A percentile compares a stretch with the other conserved stretches of the same genome.
These are phyloP conservation scores for Kickxella alabastrina DNA, from an alignment of 192 early-diverging fungal genomes.

Conservation along the genomic window DNA sequence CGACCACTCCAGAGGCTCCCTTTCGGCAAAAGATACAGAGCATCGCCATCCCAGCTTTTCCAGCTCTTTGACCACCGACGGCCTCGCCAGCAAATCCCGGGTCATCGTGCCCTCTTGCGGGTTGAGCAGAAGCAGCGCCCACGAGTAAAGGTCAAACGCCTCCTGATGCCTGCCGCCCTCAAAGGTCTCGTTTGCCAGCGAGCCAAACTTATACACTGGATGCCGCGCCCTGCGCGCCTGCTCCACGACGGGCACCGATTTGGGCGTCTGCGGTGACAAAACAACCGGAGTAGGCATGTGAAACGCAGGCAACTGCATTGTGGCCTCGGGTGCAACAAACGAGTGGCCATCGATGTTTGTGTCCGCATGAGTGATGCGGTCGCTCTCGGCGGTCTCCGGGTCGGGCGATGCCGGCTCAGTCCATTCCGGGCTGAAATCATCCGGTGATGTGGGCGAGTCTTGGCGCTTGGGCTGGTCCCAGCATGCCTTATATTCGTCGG, in stretches of 20 bases:
- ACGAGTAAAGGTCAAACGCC: slow-evolving; percentile 52
- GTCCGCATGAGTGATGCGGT: background rate
- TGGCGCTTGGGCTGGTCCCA: background rate
- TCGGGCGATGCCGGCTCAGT: background rate
- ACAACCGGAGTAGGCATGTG: background rate
- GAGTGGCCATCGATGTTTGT: background rate
- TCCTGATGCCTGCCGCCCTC: slow-evolving; percentile 52
- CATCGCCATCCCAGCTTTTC: slow-evolving; percentile 15
- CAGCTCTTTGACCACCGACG: slow-evolving; percentile 13
- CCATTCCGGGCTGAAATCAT: too few species aligned
- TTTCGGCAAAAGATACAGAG: too few species aligned
- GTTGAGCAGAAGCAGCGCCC: slow-evolving; percentile 40
- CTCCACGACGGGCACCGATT: slow-evolving; percentile 38
- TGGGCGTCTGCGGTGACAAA: slow-evolving; percentile 33
- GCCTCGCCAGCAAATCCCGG: slow-evolving; percentile 19
- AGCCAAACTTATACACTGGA: slow-evolving; percentile 44
- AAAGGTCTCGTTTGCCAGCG: slow-evolving; percentile 56
- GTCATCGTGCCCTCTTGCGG: slow-evolving; percentile 23
- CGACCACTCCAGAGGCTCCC: too few species aligned
- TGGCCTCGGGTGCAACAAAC: too few species aligned
- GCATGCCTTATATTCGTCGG: too few species aligned
- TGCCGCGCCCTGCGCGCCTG: slow-evolving; percentile 46
- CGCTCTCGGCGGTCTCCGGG: background rate
- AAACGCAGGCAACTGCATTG: background rate
- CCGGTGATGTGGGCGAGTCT: background rate